phyloP scores from a whole-genome alignment of 352 stramenopile species.

The Pythium sp. region DNA sequence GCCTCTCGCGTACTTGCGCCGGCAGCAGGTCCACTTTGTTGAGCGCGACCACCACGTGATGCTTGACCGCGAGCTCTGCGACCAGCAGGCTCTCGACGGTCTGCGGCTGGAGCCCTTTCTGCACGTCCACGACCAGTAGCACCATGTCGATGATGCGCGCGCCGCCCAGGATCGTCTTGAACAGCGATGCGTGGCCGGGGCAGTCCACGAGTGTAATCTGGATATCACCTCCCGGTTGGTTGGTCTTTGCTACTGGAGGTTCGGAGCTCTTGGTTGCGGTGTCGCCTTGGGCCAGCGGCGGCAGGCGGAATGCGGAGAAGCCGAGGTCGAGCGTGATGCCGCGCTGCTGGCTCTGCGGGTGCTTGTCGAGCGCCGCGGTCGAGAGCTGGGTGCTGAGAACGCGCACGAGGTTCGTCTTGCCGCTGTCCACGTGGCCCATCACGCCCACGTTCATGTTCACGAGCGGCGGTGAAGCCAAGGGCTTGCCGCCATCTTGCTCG shows the following conservation, averaged over 20 bases:
- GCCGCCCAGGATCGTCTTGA: slow-evolving; percentile 98
- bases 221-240: slow-evolving; percentile 36
- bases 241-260: not conserved
- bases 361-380: slow-evolving; percentile 98
- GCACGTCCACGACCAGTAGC: slow-evolving; percentile 95
- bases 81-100: slow-evolving; percentile 98
- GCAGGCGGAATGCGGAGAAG: slow-evolving; percentile 95
- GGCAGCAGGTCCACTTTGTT: slow-evolving; percentile 98
- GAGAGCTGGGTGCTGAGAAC: slow-evolving; percentile 96
- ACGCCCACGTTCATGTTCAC: slow-evolving; percentile 98
- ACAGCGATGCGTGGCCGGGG: slow-evolving; percentile 97
- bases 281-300: slow-evolving; percentile 4
- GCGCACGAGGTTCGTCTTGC: slow-evolving; percentile 97
- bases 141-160: slow-evolving; percentile 99
- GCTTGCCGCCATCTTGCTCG: not conserved
- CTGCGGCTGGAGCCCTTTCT: slow-evolving; percentile 98
- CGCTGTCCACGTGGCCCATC: slow-evolving; percentile 98
- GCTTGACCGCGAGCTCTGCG: slow-evolving; percentile 86
- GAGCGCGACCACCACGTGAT: slow-evolving; percentile 91
- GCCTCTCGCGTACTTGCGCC: slow-evolving; percentile 43
- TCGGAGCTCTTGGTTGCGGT: slow-evolving; percentile 1
- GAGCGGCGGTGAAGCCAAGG: not conserved
- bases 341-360: slow-evolving; percentile 94
- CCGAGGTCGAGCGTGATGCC: slow-evolving; percentile 99
- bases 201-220: slow-evolving; percentile 96